Percentiles rank a stretch among this genome's conserved stretches.
Conservation (phyloP, 164 flowering plant species). For the Malania oleifera region DNA sequence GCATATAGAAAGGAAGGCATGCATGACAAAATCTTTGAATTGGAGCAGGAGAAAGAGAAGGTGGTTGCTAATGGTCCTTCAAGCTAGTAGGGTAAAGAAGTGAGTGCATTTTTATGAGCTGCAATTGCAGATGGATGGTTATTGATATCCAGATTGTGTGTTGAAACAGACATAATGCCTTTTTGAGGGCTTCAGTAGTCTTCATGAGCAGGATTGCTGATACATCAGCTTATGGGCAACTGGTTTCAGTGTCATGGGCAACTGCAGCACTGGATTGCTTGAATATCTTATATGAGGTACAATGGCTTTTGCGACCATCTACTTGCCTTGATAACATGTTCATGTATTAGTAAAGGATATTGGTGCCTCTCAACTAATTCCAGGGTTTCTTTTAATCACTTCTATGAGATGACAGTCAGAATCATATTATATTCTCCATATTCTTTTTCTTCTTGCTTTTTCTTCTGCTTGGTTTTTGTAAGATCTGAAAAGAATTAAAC, state of each 20-base stretch:
- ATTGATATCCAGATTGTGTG: background rate
- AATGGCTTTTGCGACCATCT: background rate
- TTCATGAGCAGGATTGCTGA: background rate
- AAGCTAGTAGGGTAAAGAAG: slow-evolving; percentile 15
- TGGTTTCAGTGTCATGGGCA: background rate
- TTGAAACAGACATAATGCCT: background rate
- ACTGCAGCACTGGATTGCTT: background rate
- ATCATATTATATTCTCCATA: too few species aligned
- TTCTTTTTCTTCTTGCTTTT: too few species aligned
- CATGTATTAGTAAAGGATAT: background rate
- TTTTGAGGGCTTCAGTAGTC: background rate
- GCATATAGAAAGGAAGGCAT: slow-evolving; percentile 80
- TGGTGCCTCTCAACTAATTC: background rate
- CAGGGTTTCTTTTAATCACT: background rate
- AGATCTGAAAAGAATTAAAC: too few species aligned
- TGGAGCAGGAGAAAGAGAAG: slow-evolving; percentile 58
- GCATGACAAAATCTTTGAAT: slow-evolving; percentile 69
- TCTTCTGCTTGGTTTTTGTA: too few species aligned
- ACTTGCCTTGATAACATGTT: background rate
- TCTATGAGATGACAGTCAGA: slow-evolving; percentile 3
- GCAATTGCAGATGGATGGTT: background rate
- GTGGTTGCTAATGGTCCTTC: slow-evolving; percentile 15
- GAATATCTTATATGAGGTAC: background rate
- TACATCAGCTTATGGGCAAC: background rate
- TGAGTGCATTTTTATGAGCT: background rate